These are phyloP conservation scores for Fomes fomentarius DNA, from an alignment of 1,284 basidiomycete species.

Conservation along the genomic window DNA sequence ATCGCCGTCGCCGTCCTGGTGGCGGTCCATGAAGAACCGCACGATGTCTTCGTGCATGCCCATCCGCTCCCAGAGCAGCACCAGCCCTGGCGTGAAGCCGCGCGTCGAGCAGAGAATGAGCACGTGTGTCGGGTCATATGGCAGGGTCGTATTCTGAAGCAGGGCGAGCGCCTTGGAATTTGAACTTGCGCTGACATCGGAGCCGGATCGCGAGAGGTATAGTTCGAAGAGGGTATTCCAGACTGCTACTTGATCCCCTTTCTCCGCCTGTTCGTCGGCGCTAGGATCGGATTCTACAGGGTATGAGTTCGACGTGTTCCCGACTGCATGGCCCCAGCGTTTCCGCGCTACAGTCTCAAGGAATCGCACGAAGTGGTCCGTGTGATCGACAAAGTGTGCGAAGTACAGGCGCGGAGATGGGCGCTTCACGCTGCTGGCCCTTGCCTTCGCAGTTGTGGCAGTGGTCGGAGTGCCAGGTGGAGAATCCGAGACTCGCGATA, in stretches of 20 bases:
- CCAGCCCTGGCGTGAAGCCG: conserved; percentile 82
- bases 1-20: conserved; percentile 46
- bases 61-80: conserved; percentile 90
- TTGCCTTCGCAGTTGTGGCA: conserved; percentile 28
- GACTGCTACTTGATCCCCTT: conserved; percentile 80
- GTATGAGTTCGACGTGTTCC: conserved; percentile 29
- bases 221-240: conserved; percentile 98
- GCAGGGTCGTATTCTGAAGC: conserved; percentile 64
- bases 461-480: conserved; percentile 30
- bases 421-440: conserved; percentile 45
- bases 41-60: conserved; percentile 97
- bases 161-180: conserved; percentile 69
- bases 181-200: conserved; percentile 28
- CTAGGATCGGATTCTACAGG: conserved; percentile 29
- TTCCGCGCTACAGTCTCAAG: conserved; percentile 85
- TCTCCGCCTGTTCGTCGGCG: conserved; percentile 58
- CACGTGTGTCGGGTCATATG: conserved; percentile 91
- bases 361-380: conserved; percentile 83
- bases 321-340: conserved; percentile 82
- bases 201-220: conserved; percentile 67
- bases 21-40: conserved; percentile 86
- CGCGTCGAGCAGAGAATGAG: conserved; percentile 90
- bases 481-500: conserved; percentile 33
- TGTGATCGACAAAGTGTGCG: conserved; percentile 93
- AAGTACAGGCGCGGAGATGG: conserved; percentile 91